Conservation (phyloP, 306 rosid genomes). For the Gastrolobium villosum region DNA sequence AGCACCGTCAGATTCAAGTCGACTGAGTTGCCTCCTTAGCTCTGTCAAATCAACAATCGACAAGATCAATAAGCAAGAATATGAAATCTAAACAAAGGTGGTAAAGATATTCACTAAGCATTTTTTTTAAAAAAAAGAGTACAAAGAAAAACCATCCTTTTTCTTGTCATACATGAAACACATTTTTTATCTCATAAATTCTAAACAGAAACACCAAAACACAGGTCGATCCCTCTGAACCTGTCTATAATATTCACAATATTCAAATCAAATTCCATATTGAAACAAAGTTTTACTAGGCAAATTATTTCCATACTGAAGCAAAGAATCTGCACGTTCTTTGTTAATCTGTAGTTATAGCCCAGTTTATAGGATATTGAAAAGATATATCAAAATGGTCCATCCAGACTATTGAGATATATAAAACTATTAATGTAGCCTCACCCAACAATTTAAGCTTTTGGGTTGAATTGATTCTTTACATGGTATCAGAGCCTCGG, state of each 20-base stretch:
- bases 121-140: neutral
- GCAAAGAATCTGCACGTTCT: neutral
- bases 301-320: constrained; percentile 2
- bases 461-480: too few relatives aligned
- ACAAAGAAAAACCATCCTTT: constrained; percentile 19
- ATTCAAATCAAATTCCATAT: constrained; percentile 1
- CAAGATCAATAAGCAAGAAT: constrained; percentile 40
- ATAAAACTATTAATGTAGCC: too few relatives aligned
- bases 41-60: constrained; percentile 61
- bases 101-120: neutral
- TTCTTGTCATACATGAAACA: constrained; percentile 29
- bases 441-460: too few relatives aligned
- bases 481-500: too few relatives aligned
- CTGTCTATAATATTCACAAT: constrained; percentile 5
- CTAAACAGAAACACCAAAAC: constrained; percentile 9
- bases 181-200: constrained; percentile 11
- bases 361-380: neutral
- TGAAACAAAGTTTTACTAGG: neutral
- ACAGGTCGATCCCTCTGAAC: constrained; percentile 29
- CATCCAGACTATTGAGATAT: too few relatives aligned
- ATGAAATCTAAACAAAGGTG: constrained; percentile 17
- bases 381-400: constrained; percentile 26
- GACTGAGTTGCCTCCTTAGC: constrained; percentile 82
- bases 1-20: constrained; percentile 72
- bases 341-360: constrained; percentile 12